A percentile compares a stretch with the other conserved stretches of the same genome.
phyloP scores from a whole-genome alignment of 306 rosid genomes.

The Gastrolobium villosum region DNA sequence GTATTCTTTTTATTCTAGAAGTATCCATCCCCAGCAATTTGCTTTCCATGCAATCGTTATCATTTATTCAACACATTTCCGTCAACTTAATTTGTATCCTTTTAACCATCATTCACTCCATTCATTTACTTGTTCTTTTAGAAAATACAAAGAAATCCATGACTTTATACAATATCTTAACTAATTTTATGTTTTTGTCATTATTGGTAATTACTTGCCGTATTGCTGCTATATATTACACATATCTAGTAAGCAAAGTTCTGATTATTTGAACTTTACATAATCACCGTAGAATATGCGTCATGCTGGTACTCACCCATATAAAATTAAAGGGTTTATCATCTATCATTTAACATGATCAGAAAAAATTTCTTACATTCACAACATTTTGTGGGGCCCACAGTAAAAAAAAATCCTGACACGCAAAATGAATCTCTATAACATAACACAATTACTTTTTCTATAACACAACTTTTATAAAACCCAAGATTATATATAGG shows the following conservation, averaged over 20 bases:
- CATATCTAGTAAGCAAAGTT: neutral
- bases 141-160: neutral
- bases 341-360: too few species aligned
- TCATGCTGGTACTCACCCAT: too few species aligned
- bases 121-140: neutral
- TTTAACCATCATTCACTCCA: conserved; percentile 32
- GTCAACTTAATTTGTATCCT: conserved; percentile 28
- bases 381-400: too few species aligned
- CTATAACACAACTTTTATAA: too few species aligned
- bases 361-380: too few species aligned
- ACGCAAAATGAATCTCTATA: too few species aligned
- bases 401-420: too few species aligned
- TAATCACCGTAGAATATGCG: too few species aligned
- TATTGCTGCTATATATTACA: neutral
- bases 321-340: too few species aligned
- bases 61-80: neutral
- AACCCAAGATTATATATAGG: too few species aligned
- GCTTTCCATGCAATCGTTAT: neutral
- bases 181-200: neutral
- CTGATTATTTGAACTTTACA: too few species aligned
- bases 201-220: neutral
- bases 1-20: neutral
- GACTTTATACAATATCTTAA: neutral
- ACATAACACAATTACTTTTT: too few species aligned
- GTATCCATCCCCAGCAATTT: neutral